Base-by-base conservation (phyloP, 2,329 filamentous ascomycete genomes). In the Neopestalotiopsis rosae region DNA sequence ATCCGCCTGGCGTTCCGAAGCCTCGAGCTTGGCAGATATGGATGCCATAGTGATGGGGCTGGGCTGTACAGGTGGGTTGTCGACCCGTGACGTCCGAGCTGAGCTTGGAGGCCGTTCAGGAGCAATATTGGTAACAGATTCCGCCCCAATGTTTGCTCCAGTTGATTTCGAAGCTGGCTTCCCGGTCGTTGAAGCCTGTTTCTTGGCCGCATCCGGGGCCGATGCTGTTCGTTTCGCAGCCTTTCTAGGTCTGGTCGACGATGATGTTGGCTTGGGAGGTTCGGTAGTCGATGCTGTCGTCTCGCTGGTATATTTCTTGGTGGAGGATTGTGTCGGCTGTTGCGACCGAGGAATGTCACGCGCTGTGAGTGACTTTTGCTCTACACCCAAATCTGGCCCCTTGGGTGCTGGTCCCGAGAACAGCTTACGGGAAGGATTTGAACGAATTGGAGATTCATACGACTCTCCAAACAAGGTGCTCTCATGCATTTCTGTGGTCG, bases 11-110 rank as follows among this genome's bases (percentile, higher is more conserved):
- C 87, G 83, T 71, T 91, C 89, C 0, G 89, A 88, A 1, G 89
- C 89, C 0, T 88, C 89, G 0, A 91, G 82, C 77, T 91, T 91
- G 34, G 88, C 88, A 0, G 88, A 86, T 70, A 91, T 91, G 42
- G 82, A 85, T 9, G 88, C 87, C 85, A 90, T 89, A 24, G 86
- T 89, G 3, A 90, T 77, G 0, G 88, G 88, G 34, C 85, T 88
- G 71, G 89, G 88, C 63, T 86, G 84, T 5, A 82, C 79, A 1
- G 81, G 81, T 9, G 72, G 69, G 30, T 68, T 75, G 30, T 82
- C 81, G 1, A 69, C 74, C 0, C 76, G 78, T 68, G 68, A 78
- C 75, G 70, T 80, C 76, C 59, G 81, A 77, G n/a, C 83, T 72
- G 1, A 79, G 75, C 32, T 79, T 76, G 3, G 79, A 79, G 69